A percentile compares a stretch with the other conserved stretches of the same genome.
Evolutionary conservation across 257 asterid species (phyloP).

Genomic region (Rauvolfia tetraphylla): DNA sequence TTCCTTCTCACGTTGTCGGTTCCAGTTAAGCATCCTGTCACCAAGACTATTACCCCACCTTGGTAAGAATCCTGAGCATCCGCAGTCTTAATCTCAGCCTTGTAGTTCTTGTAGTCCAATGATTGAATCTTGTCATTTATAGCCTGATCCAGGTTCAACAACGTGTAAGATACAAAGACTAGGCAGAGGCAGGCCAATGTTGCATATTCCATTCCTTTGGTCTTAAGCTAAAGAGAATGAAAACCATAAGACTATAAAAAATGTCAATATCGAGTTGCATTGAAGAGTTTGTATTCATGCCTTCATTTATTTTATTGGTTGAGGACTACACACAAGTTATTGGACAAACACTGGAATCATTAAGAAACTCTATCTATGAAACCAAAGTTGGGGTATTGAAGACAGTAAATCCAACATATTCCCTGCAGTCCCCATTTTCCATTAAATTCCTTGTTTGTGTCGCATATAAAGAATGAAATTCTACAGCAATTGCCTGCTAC

Average conservation of each 20-base stretch:
- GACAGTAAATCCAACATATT: background rate
- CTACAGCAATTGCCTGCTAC: background rate
- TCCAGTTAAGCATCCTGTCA: constrained; percentile 89
- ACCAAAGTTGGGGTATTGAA: background rate
- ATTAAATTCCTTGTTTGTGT: background rate
- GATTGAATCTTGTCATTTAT: constrained; percentile 76
- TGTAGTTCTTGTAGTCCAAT: constrained; percentile 81
- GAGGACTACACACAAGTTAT: background rate
- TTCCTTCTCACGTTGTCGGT: constrained; percentile 58
- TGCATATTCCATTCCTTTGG: background rate
- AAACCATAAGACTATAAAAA: background rate
- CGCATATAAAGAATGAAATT: too few species aligned
- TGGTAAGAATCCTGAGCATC: constrained; percentile 82
- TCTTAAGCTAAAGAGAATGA: background rate
- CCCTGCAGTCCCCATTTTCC: background rate
- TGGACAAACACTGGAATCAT: background rate
- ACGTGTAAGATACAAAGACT: background rate
- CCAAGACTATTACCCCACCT: constrained; percentile 75
- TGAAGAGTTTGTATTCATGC: background rate
- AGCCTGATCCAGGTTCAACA: constrained; percentile 43
- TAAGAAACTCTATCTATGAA: background rate
- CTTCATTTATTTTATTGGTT: background rate
- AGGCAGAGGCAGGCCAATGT: background rate
- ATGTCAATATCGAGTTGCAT: background rate
- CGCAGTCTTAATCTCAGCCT: constrained; percentile 86